Base-by-base conservation (phyloP, 1,139 yeast genomes). In the Sugiyamaella japonica region DNA sequence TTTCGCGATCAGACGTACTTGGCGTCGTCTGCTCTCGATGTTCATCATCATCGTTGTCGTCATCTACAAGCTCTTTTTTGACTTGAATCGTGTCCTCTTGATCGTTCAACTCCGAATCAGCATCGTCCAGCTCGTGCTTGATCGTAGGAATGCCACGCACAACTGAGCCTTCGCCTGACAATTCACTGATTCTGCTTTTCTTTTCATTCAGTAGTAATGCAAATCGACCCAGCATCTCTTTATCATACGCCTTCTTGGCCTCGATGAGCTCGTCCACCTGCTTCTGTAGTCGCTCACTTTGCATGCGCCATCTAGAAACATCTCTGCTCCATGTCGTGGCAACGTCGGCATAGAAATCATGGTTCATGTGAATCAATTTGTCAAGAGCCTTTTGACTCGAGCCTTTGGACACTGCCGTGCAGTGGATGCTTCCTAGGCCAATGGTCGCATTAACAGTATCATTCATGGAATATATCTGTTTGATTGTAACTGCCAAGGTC, bases 141-240 rank as follows among this genome's bases (percentile, higher is more conserved):
- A 36, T 31, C 15, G 20, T 44, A 15, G 31, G 49, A 15, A 23
- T 36, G 34, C 16, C 8, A 8, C 15, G 17, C 31, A 25, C 49
- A 17, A 13, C 37, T 45, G 34, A 45, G 6, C 49, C 49, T 34
- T 45, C 39, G 12, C 45, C 50, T 15, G 47, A 45, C 23, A 59
- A 49, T 23, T 57, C 55, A 38, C 40, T 45, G 13, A 59, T 57
- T 47, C 51, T 53, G 10, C 32, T 50, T 52, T 59, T 59, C 40
- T 60, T 60, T 23, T 48, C 39, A 47, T 60, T 59, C 36, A 59
- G 46, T 10, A 60, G 43, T 20, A 49, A 40, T 13, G 52, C 49
- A 37, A 57, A 51, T 17, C 59, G 34, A 15, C 34, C 48, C 40
- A 59, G 20, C 41, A 60, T 43, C 13, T 56, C 56, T 9, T 44